Percentiles rank a stretch among this genome's conserved stretches.
Conservation (phyloP, 345 rosid species). For the Eucalyptus fibrosa region DNA sequence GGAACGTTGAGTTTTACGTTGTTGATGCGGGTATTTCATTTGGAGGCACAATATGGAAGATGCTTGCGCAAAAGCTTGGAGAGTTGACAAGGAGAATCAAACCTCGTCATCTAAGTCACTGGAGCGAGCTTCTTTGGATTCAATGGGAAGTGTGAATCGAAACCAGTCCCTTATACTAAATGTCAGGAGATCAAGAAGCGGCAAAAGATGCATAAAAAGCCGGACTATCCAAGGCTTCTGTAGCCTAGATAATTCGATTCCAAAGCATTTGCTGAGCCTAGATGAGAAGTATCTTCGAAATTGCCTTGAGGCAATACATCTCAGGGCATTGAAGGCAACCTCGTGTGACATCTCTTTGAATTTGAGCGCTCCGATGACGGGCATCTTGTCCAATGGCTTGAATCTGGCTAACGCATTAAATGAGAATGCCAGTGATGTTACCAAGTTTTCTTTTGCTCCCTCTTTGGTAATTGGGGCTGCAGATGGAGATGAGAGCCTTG, state of each 20-base stretch:
- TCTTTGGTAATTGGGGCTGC: slow-evolving; percentile 34
- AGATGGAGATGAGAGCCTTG: slow-evolving; percentile 28
- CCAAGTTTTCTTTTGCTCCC: slow-evolving; percentile 18
- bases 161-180: slow-evolving; percentile 24
- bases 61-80: slow-evolving; percentile 7
- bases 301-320: slow-evolving; percentile 58
- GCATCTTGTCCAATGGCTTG: neutral
- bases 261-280: slow-evolving; percentile 53
- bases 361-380: slow-evolving; percentile 11
- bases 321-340: slow-evolving; percentile 37
- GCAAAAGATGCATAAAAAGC: slow-evolving; percentile 30
- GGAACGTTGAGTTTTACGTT: neutral
- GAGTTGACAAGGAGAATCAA: slow-evolving; percentile 12
- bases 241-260: slow-evolving; percentile 44
- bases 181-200: slow-evolving; percentile 34
- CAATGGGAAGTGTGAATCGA: neutral
- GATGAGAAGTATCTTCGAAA: slow-evolving; percentile 71
- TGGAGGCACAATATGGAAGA: slow-evolving; percentile 34
- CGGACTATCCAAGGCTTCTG: slow-evolving; percentile 25
- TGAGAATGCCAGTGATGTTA: neutral
- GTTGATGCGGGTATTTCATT: neutral
- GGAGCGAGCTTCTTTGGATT: neutral
- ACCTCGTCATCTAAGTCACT: slow-evolving; percentile 6
- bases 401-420: neutral
- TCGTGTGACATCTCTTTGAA: slow-evolving; percentile 27